phyloP scores from a whole-genome alignment of 179 eudicot genomes.

The Actinidia chinensis region DNA sequence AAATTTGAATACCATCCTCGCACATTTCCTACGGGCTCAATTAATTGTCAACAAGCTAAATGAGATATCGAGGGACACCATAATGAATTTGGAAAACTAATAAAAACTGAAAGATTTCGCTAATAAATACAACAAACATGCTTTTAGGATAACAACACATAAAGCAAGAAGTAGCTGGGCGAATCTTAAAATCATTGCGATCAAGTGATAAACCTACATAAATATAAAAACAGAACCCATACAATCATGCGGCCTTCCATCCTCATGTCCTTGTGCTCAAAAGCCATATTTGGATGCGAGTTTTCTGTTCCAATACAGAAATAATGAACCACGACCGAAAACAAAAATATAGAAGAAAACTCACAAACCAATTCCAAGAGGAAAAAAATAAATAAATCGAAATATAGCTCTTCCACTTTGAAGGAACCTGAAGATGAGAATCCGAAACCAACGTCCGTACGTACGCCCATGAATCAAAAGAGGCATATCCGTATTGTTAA shows the following conservation, averaged over 20 bases:
- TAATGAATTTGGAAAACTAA: background rate
- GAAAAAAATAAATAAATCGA: background rate
- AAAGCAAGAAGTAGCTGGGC: background rate
- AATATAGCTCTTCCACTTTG: constrained; percentile 63
- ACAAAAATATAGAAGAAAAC: background rate
- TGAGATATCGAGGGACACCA: no score
- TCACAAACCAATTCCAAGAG: background rate
- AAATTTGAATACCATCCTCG: no score
- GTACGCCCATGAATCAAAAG: background rate
- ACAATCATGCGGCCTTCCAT: constrained; percentile 96
- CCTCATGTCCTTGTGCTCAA: constrained; percentile 98
- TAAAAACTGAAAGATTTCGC: background rate
- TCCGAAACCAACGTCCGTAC: constrained; percentile 36
- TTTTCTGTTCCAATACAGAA: constrained; percentile 49
- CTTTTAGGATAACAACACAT: background rate
- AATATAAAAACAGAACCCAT: constrained; percentile 18
- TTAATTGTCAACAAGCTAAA: no score
- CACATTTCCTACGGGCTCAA: no score
- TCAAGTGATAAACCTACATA: background rate
- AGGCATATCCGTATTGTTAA: background rate
- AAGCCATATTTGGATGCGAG: constrained; percentile 95
- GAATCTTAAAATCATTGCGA: no score
- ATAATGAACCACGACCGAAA: background rate
- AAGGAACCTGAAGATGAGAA: constrained; percentile 90
- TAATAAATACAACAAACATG: background rate